Conservation (phyloP, 2,329 filamentous ascomycete species). For the Xylariaceae sp. region DNA sequence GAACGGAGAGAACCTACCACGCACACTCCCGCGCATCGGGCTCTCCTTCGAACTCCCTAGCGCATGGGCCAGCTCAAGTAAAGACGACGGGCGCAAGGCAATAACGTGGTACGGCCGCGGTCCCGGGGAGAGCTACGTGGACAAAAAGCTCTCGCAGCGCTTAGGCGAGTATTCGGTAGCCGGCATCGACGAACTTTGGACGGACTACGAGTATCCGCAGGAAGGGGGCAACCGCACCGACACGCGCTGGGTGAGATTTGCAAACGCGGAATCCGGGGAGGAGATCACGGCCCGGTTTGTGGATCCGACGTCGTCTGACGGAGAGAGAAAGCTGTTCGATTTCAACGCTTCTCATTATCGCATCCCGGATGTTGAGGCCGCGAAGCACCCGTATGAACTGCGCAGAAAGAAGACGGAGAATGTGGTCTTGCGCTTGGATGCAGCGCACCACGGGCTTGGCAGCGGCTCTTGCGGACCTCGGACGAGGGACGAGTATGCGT, state of each 20-base stretch:
- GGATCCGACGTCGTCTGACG: slow-evolving; percentile 30
- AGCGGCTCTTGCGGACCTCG: slow-evolving; percentile 59
- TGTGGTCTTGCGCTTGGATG: slow-evolving; percentile 55
- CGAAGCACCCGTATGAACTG: slow-evolving; percentile 62
- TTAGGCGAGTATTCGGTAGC: slow-evolving; percentile 47
- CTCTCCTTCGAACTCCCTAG: slow-evolving; percentile 43
- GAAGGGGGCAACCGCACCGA: slow-evolving; percentile 63
- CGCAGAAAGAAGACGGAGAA: slow-evolving; percentile 48
- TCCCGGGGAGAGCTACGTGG: slow-evolving; percentile 62
- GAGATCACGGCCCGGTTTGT: slow-evolving; percentile 29
- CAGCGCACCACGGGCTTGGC: slow-evolving; percentile 58
- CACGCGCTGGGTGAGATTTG: slow-evolving; percentile 53
- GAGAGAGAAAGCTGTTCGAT: slow-evolving; percentile 42
- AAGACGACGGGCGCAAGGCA: slow-evolving; percentile 6
- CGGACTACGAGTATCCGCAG: slow-evolving; percentile 64
- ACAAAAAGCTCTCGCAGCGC: slow-evolving; percentile 60
- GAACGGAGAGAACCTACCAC: slow-evolving; percentile 47
- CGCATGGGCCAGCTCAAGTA: slow-evolving; percentile 19
- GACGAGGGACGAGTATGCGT: slow-evolving; percentile 45
- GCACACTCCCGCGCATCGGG: slow-evolving; percentile 60
- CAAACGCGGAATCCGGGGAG: slow-evolving; percentile 23
- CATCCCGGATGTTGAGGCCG: slow-evolving; percentile 49
- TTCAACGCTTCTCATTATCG: slow-evolving; percentile 56
- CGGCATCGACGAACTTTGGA: slow-evolving; percentile 50
- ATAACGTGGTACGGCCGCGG: slow-evolving; percentile 63